Evolutionary conservation across 306 rosid species (phyloP), one percentile per base, ranked within the genome.

Genomic region (Albizia julibrissin): DNA sequence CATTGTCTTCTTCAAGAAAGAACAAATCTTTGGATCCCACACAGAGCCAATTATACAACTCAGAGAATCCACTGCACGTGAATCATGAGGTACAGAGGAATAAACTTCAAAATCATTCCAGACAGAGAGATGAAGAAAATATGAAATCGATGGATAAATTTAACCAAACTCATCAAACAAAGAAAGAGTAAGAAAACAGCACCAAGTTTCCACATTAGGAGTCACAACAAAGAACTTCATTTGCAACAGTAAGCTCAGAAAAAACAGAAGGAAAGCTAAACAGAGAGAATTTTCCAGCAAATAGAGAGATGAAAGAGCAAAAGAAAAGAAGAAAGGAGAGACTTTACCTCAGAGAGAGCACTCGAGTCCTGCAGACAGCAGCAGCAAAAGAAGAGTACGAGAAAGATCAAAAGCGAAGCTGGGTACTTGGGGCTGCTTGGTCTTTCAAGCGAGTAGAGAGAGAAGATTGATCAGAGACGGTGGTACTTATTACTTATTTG

Each of bases 1-100:
- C 62, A 74, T 79, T 14, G 40, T 42, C 77, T 24, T 49, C 75
- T 72, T 44, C 39, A 68, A 39, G 22, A 19, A 81, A 72, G 29
- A 68, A 46, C 1, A 81, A 80, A 39, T 40, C 86, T 86, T 83
- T 83, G 83, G 74, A 82, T 75, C 78, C 86, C 70, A 84, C 70
- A 85, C 26, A 87, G 27, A 66, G 6, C 50, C 83, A 79, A 66
- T 19, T 77, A 72, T 69, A 77, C n/a, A 9, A 34, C 78, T 65
- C 13, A 61, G 52, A 43, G 74, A 78, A 81, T 69, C 80, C 84
- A 76, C 77, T 31, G 12, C 74, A 77, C 26, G 42, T 33, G 85
- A 59, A 79, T 74, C 82, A 80, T 80, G 26, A 26, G 33, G 72
- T 59, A 39, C 27, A 9, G 15, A 72, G 4, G 58, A 64, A 84